Conservation (phyloP, 768 basidiomycete species). For the Tricholoma bakamatsutake region DNA sequence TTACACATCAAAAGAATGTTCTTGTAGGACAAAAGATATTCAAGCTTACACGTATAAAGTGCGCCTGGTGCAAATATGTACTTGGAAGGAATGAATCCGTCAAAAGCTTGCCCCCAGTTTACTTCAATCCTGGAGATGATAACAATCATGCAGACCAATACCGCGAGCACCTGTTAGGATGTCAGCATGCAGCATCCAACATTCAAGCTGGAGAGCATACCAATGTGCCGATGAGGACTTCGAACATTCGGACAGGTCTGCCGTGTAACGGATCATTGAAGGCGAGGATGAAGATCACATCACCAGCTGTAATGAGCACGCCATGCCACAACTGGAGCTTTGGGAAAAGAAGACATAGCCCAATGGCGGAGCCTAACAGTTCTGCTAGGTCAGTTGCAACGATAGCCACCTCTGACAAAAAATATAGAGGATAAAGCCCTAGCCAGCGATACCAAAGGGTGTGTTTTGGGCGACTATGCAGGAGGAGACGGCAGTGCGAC, state of each 20-base stretch:
- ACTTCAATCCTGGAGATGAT: constrained; percentile 69
- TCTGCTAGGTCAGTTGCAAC: constrained; percentile 79
- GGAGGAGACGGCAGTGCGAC: constrained; percentile 54
- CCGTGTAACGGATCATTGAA: constrained; percentile 66
- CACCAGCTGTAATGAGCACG: constrained; percentile 61
- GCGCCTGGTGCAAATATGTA: constrained; percentile 48
- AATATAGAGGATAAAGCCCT: constrained; percentile 60
- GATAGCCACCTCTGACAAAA: constrained; percentile 63
- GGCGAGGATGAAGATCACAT: constrained; percentile 66
- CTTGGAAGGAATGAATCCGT: constrained; percentile 72
- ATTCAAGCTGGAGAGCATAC: constrained; percentile 31
- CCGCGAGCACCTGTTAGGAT: constrained; percentile 49
- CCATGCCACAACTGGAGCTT: constrained; percentile 62
- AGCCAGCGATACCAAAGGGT: constrained; percentile 51
- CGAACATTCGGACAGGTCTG: constrained; percentile 63
- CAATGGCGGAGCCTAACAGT: constrained; percentile 77
- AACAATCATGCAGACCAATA: constrained; percentile 73
- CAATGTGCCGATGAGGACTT: constrained; percentile 54
- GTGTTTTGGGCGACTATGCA: constrained; percentile 60
- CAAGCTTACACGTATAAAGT: constrained; percentile 65
- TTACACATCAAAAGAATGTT: background rate
- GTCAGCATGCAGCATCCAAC: background rate
- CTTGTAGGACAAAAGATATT: background rate
- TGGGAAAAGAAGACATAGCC: constrained; percentile 70
- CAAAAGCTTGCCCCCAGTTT: constrained; percentile 67